A percentile compares a stretch with the other conserved stretches of the same genome.
Conservation (phyloP, 2,329 filamentous ascomycete species). For the Chrysosporium keratinophilum region DNA sequence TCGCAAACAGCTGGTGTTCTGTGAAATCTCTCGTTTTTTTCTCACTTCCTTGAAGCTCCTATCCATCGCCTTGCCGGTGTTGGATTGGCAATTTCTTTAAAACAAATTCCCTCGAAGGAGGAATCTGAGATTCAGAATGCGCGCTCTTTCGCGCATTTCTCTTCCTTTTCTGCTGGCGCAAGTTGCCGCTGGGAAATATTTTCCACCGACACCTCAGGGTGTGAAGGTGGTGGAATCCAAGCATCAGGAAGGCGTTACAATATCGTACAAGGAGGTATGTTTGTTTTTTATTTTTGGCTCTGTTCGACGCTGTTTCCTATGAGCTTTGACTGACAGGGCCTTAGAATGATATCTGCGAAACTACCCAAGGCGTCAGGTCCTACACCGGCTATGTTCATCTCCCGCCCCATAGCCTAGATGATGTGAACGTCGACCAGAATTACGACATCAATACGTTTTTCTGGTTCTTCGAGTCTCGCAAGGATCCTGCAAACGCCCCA, state of each 20-base stretch:
- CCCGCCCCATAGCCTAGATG: slow-evolving; percentile 13
- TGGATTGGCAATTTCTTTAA: not conserved
- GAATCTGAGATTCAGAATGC: slow-evolving; percentile 4
- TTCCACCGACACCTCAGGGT: slow-evolving; percentile 35
- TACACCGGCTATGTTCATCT: slow-evolving; percentile 18
- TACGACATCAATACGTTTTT: slow-evolving; percentile 23
- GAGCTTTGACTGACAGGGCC: not conserved
- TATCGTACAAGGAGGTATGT: slow-evolving; percentile 39
- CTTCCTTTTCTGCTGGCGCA: slow-evolving; percentile 6
- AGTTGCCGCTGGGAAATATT: slow-evolving; percentile 18
- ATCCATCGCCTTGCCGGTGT: not conserved
- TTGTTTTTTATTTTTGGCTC: not conserved
- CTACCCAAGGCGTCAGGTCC: slow-evolving; percentile 14
- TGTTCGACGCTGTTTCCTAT: not conserved
- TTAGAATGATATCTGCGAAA: slow-evolving; percentile 15
- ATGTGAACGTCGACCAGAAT: slow-evolving; percentile 13
- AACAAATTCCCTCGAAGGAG: not conserved
- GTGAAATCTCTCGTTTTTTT: not conserved
- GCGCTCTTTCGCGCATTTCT: slow-evolving; percentile 3
- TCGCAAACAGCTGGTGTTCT: not conserved
- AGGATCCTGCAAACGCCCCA: slow-evolving; percentile 37
- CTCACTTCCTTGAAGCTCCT: not conserved
- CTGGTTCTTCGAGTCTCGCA: slow-evolving; percentile 41
- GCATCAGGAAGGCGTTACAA: slow-evolving; percentile 29
- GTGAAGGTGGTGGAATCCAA: slow-evolving; percentile 35